Conservation (phyloP, 1,284 basidiomycete species). For the Apiotrichum gracile region DNA sequence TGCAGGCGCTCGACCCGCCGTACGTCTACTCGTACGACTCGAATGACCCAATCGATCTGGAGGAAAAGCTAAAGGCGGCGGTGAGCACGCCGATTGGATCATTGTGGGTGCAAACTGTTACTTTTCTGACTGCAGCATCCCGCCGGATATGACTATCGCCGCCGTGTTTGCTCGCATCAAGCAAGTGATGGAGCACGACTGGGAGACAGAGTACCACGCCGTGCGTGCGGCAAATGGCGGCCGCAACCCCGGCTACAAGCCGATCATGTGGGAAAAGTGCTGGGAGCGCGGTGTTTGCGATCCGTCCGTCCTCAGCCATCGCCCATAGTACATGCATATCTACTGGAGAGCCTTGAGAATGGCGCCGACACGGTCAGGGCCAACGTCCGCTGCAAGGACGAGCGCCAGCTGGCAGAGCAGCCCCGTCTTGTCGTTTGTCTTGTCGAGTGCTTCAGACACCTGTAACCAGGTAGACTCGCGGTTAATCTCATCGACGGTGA, state of each 20-base stretch:
- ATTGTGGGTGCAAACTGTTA: conserved; percentile 21
- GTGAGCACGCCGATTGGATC: conserved; percentile 25
- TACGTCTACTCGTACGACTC: conserved; percentile 39
- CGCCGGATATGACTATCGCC: conserved; percentile 26
- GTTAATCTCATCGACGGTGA: conserved; percentile 5
- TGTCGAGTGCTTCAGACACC: conserved; percentile 14
- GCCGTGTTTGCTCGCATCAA: conserved; percentile 14
- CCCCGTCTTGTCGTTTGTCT: conserved; percentile 1
- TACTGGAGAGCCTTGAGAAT: background rate
- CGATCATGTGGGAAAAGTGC: background rate
- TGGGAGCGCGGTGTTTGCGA: background rate
- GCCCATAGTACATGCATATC: too few relatives aligned
- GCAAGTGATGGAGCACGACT: conserved; percentile 24
- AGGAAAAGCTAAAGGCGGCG: conserved; percentile 21
- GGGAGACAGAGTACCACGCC: conserved; percentile 21
- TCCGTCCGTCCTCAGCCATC: background rate
- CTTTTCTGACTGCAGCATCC: conserved; percentile 15
- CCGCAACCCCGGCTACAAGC: conserved; percentile 9
- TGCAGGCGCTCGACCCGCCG: conserved; percentile 31
- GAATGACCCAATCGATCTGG: conserved; percentile 23
- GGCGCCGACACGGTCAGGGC: conserved; percentile 3
- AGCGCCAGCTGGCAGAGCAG: conserved; percentile 14
- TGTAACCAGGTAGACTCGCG: conserved; percentile 14
- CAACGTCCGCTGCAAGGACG: conserved; percentile 11
- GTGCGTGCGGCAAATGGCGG: conserved; percentile 15